Evolutionary conservation across 257 asterid genomes (phyloP).

Genomic region (Agastache rugosa): DNA sequence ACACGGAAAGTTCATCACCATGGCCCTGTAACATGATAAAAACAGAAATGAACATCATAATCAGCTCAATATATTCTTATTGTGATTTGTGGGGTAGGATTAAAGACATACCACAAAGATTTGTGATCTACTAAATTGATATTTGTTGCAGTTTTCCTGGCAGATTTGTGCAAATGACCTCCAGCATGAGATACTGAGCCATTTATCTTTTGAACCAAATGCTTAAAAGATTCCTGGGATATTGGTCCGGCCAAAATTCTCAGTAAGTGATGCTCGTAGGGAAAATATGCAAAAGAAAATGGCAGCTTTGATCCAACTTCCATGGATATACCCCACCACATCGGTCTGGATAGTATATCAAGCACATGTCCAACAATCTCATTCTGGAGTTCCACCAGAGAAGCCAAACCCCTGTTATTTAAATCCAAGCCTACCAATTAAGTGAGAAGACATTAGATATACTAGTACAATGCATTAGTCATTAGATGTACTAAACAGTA

Average conservation of each 20-base stretch:
- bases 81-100: slow-evolving; percentile 27
- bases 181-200: slow-evolving; percentile 44
- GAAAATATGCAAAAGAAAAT: slow-evolving; percentile 75
- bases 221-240: slow-evolving; percentile 55
- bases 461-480: slow-evolving; percentile 21
- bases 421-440: slow-evolving; percentile 51
- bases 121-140: slow-evolving; percentile 55
- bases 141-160: slow-evolving; percentile 46
- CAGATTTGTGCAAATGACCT: slow-evolving; percentile 37
- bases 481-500: slow-evolving; percentile 2
- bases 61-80: slow-evolving; percentile 31
- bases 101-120: slow-evolving; percentile 65
- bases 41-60: slow-evolving; percentile 12
- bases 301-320: slow-evolving; percentile 70
- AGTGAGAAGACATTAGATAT: slow-evolving; percentile 41
- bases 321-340: slow-evolving; percentile 80
- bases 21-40: slow-evolving; percentile 55
- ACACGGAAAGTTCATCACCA: slow-evolving; percentile 68
- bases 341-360: slow-evolving; percentile 74
- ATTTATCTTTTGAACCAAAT: slow-evolving; percentile 49
- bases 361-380: slow-evolving; percentile 58
- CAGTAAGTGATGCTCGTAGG: slow-evolving; percentile 50
- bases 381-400: slow-evolving; percentile 65
- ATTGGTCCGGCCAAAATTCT: slow-evolving; percentile 67
- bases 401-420: slow-evolving; percentile 81